phyloP scores from a whole-genome alignment of 257 asterid species.

The Nicotiana tomentosiformis region DNA sequence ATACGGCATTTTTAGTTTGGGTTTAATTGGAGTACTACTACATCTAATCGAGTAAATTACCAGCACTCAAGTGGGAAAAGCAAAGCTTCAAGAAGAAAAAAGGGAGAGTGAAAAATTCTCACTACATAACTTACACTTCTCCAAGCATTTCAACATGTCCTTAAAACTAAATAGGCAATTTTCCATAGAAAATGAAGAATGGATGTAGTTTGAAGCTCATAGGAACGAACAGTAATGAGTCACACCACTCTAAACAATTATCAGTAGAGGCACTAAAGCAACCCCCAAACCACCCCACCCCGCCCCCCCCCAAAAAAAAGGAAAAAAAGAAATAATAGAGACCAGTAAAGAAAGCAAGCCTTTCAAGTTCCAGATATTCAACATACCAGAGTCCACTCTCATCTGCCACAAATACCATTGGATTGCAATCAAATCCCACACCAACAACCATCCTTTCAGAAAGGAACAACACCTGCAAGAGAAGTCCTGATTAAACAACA shows the following conservation, averaged over 20 bases:
- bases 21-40: not conserved
- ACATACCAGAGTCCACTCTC: conserved; percentile 85
- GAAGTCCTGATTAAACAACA: conserved; percentile 20
- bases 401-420: conserved; percentile 86
- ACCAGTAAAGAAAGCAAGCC: not conserved
- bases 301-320: not conserved
- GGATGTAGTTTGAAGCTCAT: not conserved
- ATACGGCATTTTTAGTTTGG: not conserved
- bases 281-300: not conserved
- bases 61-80: not conserved
- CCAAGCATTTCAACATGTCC: not conserved
- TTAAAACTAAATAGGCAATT: not conserved
- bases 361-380: conserved; percentile 16
- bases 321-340: not conserved
- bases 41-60: not conserved
- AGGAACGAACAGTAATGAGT: not conserved
- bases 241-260: not conserved
- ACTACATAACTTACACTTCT: not conserved
- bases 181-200: not conserved
- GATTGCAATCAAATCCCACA: conserved; percentile 94
- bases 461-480: conserved; percentile 64
- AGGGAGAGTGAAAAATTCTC: not conserved
- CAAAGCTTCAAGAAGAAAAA: not conserved
- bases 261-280: not conserved
- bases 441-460: conserved; percentile 92